Percentiles rank a stretch among this genome's conserved stretches.
These are phyloP conservation scores for Eucalyptus sp. DNA, from an alignment of 345 rosid genomes.

Conservation along the genomic window DNA sequence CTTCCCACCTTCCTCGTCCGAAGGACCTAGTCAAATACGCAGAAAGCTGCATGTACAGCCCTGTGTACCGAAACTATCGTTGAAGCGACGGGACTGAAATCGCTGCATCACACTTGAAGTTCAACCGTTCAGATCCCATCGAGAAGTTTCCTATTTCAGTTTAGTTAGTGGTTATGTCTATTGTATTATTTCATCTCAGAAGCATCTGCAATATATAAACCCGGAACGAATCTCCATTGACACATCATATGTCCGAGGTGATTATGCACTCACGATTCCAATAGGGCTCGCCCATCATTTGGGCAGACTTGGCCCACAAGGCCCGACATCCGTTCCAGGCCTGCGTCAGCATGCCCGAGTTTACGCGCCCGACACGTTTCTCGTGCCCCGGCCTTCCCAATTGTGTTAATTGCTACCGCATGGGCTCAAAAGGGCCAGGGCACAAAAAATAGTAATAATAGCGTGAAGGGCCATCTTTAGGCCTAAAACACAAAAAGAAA, in stretches of 20 bases:
- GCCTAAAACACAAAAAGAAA: not conserved
- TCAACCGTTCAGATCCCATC: not conserved
- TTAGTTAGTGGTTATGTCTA: not conserved
- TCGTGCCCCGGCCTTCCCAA: too few species aligned
- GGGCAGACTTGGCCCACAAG: not conserved
- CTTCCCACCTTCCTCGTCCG: constrained; percentile 86
- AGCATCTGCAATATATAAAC: not conserved
- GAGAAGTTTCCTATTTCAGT: not conserved
- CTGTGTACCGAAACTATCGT: constrained; percentile 70
- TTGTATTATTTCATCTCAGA: not conserved
- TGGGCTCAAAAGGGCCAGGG: not conserved
- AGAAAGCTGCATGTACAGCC: constrained; percentile 97
- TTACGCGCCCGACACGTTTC: not conserved
- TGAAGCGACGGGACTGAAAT: constrained; percentile 8
- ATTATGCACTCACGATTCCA: not conserved
- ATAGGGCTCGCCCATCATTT: not conserved
- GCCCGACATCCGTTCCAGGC: not conserved
- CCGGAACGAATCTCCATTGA: not conserved
- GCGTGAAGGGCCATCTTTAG: not conserved
- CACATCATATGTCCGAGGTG: not conserved
- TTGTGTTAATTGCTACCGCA: too few species aligned
- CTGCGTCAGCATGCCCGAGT: not conserved
- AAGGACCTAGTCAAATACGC: constrained; percentile 65
- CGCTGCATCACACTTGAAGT: not conserved
- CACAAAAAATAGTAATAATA: not conserved